phyloP scores from a whole-genome alignment of 2,329 filamentous ascomycete genomes.

The Apiospora malaysiana region DNA sequence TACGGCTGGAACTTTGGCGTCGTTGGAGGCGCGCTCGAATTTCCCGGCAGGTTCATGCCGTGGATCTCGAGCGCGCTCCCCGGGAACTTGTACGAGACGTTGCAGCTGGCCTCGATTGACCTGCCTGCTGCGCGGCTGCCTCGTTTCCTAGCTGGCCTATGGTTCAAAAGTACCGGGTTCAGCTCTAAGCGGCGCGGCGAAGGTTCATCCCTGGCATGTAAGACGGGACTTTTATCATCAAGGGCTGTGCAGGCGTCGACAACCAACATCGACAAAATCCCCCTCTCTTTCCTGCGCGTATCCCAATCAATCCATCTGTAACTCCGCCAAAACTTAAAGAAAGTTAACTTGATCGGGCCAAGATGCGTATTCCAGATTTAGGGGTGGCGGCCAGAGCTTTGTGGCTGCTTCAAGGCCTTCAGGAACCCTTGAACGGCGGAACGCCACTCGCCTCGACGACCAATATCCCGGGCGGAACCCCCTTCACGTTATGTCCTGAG shows the following conservation, averaged over 20 bases:
- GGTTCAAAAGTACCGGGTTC: no score
- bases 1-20: background rate
- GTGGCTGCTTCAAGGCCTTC: background rate
- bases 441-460: background rate
- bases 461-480: slow-evolving; percentile 24
- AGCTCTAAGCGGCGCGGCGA: no score
- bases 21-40: background rate
- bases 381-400: background rate
- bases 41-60: background rate
- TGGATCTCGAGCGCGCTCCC: background rate
- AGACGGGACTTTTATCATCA: background rate
- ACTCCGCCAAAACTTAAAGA: background rate
- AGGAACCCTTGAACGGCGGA: background rate
- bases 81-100: slow-evolving; percentile 2
- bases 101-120: background rate
- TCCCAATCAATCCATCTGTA: background rate
- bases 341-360: background rate
- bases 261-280: background rate
- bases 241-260: background rate
- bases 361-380: background rate
- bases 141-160: background rate
- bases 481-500: slow-evolving; percentile 25
- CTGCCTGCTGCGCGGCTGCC: background rate
- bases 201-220: background rate
- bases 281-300: background rate